A percentile compares a stretch with the other conserved stretches of the same genome.
Evolutionary conservation across 2,329 filamentous ascomycete species (phyloP).

Genomic region (Ampelomyces quisqualis): DNA sequence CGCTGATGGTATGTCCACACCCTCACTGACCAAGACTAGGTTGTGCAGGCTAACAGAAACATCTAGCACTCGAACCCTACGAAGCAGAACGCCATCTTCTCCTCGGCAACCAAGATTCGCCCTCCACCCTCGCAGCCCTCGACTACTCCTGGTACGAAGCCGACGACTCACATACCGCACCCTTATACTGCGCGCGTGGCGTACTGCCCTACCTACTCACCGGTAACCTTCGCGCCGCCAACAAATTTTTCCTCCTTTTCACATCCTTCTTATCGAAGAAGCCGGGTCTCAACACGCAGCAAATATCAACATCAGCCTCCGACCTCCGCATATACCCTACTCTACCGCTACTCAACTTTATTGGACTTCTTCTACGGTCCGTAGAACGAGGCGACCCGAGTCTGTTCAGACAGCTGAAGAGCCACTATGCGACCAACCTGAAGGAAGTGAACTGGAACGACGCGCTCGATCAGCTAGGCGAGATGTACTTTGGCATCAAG

Average conservation of each 20-base stretch:
- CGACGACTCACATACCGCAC: constrained; percentile 83
- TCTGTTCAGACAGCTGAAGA: constrained; percentile 76
- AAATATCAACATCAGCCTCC: constrained; percentile 71
- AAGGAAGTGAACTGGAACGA: constrained; percentile 78
- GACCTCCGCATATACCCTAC: constrained; percentile 84
- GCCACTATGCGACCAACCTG: constrained; percentile 77
- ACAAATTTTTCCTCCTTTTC: constrained; percentile 77
- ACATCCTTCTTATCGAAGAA: constrained; percentile 65
- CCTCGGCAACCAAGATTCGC: constrained; percentile 84
- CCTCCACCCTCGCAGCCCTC: constrained; percentile 74
- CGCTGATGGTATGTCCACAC: constrained; percentile 63
- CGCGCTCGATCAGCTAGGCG: constrained; percentile 79
- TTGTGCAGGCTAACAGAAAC: not conserved
- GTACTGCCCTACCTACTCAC: constrained; percentile 88
- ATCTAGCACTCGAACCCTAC: constrained; percentile 78
- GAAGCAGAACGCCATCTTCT: constrained; percentile 89
- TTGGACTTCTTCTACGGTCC: constrained; percentile 78
- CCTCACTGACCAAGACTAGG: not conserved
- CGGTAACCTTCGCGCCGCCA: constrained; percentile 87
- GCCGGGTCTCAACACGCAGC: constrained; percentile 69
- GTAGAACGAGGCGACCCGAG: constrained; percentile 77
- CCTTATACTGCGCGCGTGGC: constrained; percentile 80
- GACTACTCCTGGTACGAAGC: constrained; percentile 94
- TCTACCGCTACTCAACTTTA: constrained; percentile 92
- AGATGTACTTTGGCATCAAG: constrained; percentile 95